These are phyloP conservation scores for Macadamia integrifolia DNA, from an alignment of 164 flowering plant genomes.

Conservation along the genomic window DNA sequence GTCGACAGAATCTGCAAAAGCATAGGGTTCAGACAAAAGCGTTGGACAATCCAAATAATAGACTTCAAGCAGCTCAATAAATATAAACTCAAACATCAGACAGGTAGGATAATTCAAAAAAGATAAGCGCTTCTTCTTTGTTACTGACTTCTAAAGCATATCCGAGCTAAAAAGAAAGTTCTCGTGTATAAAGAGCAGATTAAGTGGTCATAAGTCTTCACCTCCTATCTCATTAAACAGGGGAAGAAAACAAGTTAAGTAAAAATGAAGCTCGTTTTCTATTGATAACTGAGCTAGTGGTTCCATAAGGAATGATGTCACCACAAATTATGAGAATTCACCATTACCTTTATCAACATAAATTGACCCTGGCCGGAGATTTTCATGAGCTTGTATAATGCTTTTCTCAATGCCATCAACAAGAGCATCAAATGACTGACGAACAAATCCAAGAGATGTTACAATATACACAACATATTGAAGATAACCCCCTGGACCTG, in stretches of 20 bases:
- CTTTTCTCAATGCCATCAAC: conserved; percentile 96
- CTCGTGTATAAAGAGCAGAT: background rate
- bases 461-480: conserved; percentile 88
- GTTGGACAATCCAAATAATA: no score
- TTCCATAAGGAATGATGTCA: background rate
- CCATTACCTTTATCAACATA: conserved; percentile 73
- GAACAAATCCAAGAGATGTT: conserved; percentile 96
- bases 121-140: background rate
- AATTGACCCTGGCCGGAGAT: conserved; percentile 85
- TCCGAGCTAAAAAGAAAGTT: background rate
- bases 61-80: no score
- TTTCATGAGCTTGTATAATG: conserved; percentile 87
- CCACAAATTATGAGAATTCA: background rate
- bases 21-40: no score
- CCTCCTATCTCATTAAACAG: no score
- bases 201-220: no score
- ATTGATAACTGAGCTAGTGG: background rate
- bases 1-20: no score
- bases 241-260: background rate
- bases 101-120: no score
- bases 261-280: background rate
- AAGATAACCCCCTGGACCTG: conserved; percentile 98
- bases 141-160: background rate
- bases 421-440: conserved; percentile 93
- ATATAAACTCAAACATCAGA: no score